Conservation (phyloP, 345 rosid genomes). For the Brassica nigra region DNA sequence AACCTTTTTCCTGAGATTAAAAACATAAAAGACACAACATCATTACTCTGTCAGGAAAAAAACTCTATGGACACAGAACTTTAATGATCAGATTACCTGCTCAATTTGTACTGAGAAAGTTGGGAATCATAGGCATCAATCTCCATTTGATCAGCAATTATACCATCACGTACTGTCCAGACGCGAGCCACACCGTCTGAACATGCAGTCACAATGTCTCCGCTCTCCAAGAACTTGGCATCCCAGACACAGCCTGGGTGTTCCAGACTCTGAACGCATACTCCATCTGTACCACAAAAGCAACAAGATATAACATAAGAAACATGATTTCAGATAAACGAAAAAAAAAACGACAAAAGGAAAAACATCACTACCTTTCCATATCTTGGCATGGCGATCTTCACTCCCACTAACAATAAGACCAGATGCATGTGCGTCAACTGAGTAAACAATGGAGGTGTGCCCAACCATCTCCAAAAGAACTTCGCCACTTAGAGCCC, state of each 20-base stretch:
- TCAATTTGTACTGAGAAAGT: conserved; percentile 69
- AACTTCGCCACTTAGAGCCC: conserved; percentile 83
- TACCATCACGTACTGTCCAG: conserved; percentile 71
- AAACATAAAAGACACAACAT: conserved; percentile 9
- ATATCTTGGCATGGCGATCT: conserved; percentile 82
- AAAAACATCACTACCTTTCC: conserved; percentile 72
- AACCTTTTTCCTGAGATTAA: conserved; percentile 76
- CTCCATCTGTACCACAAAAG: conserved; percentile 70
- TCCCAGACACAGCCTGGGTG: conserved; percentile 99
- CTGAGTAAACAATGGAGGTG: conserved; percentile 90
- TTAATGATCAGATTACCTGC: conserved; percentile 58
- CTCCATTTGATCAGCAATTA: conserved; percentile 68
- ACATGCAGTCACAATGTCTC: conserved; percentile 95
- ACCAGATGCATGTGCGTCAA: conserved; percentile 83
- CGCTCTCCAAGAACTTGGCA: conserved; percentile 83
- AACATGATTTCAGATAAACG: background rate
- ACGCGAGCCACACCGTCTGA: conserved; percentile 87
- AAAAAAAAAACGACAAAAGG: background rate
- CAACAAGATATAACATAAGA: conserved; percentile 20
- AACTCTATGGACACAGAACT: conserved; percentile 5
- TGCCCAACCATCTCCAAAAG: conserved; percentile 98
- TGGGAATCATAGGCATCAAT: conserved; percentile 66
- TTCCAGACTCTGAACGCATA: conserved; percentile 87
- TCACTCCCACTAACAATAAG: conserved; percentile 92
- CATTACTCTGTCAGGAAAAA: conserved; percentile 12